Conservation (phyloP, 139 green algal species). For the Nannochloris sp. region DNA sequence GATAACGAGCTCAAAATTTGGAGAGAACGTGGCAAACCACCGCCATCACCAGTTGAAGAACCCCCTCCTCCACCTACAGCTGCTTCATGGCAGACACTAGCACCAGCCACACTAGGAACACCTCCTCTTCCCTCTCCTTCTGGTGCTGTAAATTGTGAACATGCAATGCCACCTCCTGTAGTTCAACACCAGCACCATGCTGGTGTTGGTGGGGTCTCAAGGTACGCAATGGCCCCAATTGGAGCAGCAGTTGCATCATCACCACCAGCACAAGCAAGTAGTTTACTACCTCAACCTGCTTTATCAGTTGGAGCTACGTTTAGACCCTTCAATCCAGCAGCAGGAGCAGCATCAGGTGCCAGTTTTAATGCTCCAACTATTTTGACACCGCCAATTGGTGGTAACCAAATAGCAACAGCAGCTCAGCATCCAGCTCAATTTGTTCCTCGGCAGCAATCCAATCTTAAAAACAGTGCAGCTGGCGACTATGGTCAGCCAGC, state of each 20-base stretch:
- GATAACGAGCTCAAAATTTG: conserved; percentile 55
- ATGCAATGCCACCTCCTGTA: not conserved
- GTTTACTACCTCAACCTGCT: not conserved
- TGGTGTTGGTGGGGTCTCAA: not conserved
- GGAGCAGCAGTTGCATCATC: not conserved
- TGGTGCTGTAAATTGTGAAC: not conserved
- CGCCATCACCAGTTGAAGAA: not conserved
- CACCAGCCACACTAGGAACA: not conserved
- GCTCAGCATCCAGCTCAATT: too few species aligned
- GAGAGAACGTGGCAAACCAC: conserved; percentile 38
- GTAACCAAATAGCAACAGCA: too few species aligned
- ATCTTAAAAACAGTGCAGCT: too few species aligned
- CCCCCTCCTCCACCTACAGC: conserved; percentile 26
- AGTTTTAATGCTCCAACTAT: too few species aligned
- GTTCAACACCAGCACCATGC: not conserved
- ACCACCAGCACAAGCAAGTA: not conserved
- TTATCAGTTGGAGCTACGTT: too few species aligned
- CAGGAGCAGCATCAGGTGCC: too few species aligned
- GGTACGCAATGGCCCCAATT: not conserved
- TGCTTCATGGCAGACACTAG: not conserved
- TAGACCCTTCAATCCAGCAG: too few species aligned
- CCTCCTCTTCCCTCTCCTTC: not conserved
- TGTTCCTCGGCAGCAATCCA: too few species aligned
- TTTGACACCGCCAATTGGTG: too few species aligned
- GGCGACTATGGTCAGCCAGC: too few species aligned